Evolutionary conservation across 768 basidiomycete genomes (phyloP), one percentile per base, ranked within the genome.

Genomic region (Amanita jacksonii): DNA sequence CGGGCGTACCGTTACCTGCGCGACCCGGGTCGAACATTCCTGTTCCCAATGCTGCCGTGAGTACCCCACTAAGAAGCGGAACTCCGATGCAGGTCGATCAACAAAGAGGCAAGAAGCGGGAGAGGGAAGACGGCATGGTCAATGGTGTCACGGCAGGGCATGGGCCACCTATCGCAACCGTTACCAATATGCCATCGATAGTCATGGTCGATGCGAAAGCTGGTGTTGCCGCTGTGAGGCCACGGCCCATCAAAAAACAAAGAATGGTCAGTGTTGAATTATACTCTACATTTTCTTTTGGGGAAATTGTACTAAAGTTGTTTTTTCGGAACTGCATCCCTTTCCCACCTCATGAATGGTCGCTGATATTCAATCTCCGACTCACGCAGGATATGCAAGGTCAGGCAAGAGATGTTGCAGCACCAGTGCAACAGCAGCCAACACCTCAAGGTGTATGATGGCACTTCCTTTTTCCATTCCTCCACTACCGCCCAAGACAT

Each of bases 181-280:
- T 51, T 41, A 51, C 51, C 35, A 46, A 45, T 43, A 49, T 41
- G 40, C 38, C 49, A 40, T 55, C 66, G 33, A 62, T 56, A 48
- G 51, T 62, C 25, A 58, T 70, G 12, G 53, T 74, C 12, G 71
- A 71, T 51, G 71, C 78, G 20, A 76, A 76, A 52, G 76, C 79
- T 8, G 82, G 81, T 13, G 67, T 65, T 28, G 68, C 67, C 6
- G 73, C 69, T 36, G 73, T 70, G 10, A 68, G 79, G 44, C 81
- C 83, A 22, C 68, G 84, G 51, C 84, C 84, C 16, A 55, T 79
- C 33, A 87, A 87, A 72, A 86, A 83, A 62, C 81, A 77, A 55
- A 72, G 81, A 49, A 67, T 83, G 77, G 84, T 85, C 52, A 54
- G 77, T 69, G 33, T 32, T 34, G n/a, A n/a, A n/a, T n/a, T n/a